Base-by-base conservation (phyloP, 2,329 filamentous ascomycete species). In the Emydomyces testavorans region DNA sequence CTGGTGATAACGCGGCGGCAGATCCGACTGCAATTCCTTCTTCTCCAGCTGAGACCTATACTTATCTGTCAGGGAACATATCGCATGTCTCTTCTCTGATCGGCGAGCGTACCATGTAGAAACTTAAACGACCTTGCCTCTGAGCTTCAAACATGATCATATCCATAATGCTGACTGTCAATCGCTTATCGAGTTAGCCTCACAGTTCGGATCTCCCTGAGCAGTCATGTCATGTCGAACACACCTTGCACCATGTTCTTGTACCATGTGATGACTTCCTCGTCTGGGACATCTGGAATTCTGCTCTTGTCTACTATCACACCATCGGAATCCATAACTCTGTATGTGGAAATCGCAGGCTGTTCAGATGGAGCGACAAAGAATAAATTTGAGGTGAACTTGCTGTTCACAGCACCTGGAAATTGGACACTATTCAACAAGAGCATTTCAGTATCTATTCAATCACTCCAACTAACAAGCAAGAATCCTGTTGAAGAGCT, bases 141-240 rank as follows among this genome's bases (percentile, higher is more conserved):
- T 98, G 92, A 0, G 92, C 89, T 60, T 98, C 92, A 61, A 94
- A 95, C 89, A 96, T 96, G 63, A 96, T 85, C 48, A 94, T 66
- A 62, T 98, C 92, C 87, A 98, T 92, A 56, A 96, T 84, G 48
- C 83, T 80, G 48, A 82, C 77, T 74, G 52, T 36, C 28, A 20
- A 16, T 13, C n/a, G 20, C 23, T 20, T 15, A 31, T 39, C 16
- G 13, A 4, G 28, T 42, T 16, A 50, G 48, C 37, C 11, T 18
- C n/a, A n/a, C 29, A 15, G 8, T 20, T 40, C 20, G 18, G 10
- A 34, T 13, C n/a, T 36, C 13, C 28, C 38, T 32, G 38, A 3
- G 26, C 6, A 3, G 35, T 16, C 18, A 7, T n/a, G 13, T 26
- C 32, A 40, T 10, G 8, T 13, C 28, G 18, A n/a, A 20, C 34